These are phyloP conservation scores for Penicillium egyptiacum DNA, from an alignment of 495 filamentous ascomycete genomes.

Conservation along the genomic window DNA sequence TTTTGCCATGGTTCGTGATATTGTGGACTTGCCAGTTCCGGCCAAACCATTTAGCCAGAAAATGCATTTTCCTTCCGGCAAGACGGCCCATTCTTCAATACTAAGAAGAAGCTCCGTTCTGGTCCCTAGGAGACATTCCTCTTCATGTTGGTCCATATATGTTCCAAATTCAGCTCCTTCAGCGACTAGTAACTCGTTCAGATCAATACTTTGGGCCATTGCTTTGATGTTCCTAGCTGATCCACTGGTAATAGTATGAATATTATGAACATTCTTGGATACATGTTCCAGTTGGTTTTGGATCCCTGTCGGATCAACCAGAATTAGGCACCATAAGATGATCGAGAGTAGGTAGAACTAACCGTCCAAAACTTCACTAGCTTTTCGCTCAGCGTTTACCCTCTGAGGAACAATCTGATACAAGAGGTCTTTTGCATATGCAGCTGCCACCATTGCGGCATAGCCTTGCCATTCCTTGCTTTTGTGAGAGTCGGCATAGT, in stretches of 20 bases:
- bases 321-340: no score
- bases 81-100: not conserved
- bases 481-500: slow-evolving; percentile 40
- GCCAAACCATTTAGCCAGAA: slow-evolving; percentile 45
- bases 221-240: no score
- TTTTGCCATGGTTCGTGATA: slow-evolving; percentile 28
- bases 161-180: not conserved
- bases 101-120: not conserved
- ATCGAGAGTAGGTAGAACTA: slow-evolving; percentile 23
- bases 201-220: not conserved
- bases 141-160: not conserved
- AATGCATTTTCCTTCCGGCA: slow-evolving; percentile 20
- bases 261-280: no score
- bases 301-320: no score
- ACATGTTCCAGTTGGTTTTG: no score
- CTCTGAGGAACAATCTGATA: not conserved
- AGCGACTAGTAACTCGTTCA: not conserved
- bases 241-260: no score
- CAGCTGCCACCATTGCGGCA: slow-evolving; percentile 30
- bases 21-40: slow-evolving; percentile 44
- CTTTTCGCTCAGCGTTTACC: slow-evolving; percentile 15
- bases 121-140: not conserved
- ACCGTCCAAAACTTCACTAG: no score
- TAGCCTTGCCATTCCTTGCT: slow-evolving; percentile 38
- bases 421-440: slow-evolving; percentile 32